Evolutionary conservation across 257 asterid species (phyloP), one percentile per base, ranked within the genome.

Genomic region (Parsonsia alboflavescens): DNA sequence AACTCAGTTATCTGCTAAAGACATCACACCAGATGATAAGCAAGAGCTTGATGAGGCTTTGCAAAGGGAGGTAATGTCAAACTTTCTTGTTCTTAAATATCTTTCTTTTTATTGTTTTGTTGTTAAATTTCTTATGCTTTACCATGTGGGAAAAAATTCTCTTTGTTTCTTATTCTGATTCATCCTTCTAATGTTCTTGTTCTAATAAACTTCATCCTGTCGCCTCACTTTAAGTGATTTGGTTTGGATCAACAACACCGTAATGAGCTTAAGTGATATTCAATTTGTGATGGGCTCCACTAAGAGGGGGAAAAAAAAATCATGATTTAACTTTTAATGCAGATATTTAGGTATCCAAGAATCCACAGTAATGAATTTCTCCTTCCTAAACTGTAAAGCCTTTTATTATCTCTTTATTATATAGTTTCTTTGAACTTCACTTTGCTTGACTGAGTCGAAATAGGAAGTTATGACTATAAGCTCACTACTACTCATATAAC

Each of bases 1-100:
- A 77, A 83, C 89, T 54, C 89, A 85, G 82, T 80, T 82, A 66
- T 78, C 82, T 80, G 86, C 85, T 71, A 74, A 78, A 64, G 86
- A 85, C 77, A 82, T 85, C 67, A 82, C 86, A 17, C 86, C 86
- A 17, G 89, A 85, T 53, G 89, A 85, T 64, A 85, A 85, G 71
- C 84, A 82, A 64, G 86, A 82, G 75, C 86, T 82, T 56, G 89
- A 82, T 79, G 89, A 85, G 72, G 86, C 89, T 73, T 81, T 85
- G 75, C 85, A 82, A 67, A 85, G 89, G 67, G 86, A 85, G 85
- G 89, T 85, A 82, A 66, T 42, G 46, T 73, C 50, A 41, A 73
- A 17, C 58, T 45, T 42, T 13, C 7, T 2, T 28, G 54, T 45
- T 33, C 26, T 70, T 17, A 22, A 19, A 42, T 28, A 21, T 41